Conservation (phyloP, 1,284 basidiomycete genomes). For the Malassezia vespertilionis region DNA sequence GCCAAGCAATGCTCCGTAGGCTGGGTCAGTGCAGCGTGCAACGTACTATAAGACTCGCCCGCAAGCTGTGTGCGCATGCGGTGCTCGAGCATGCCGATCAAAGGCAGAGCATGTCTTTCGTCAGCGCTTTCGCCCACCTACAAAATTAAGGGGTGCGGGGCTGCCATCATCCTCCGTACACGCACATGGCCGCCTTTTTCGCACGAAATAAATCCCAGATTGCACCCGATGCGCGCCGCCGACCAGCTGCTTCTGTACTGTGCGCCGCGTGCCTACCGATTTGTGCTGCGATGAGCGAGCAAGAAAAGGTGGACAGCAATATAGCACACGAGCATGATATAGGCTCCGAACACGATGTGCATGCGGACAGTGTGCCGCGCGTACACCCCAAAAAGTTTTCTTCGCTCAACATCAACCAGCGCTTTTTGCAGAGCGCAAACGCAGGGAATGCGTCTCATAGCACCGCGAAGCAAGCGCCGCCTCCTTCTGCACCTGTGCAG, state of each 20-base stretch:
- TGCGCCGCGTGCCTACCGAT: too few species aligned
- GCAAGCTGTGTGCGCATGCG: background rate
- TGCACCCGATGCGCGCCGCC: too few species aligned
- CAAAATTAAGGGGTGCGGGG: too few species aligned
- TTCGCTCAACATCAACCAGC: slow-evolving; percentile 42
- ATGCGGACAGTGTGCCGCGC: too few species aligned
- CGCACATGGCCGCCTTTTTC: too few species aligned
- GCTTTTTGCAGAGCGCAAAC: slow-evolving; percentile 40
- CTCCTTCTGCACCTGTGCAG: slow-evolving; percentile 2
- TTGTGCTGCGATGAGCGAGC: too few species aligned
- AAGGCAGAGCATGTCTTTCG: slow-evolving; percentile 12
- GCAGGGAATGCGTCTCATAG: slow-evolving; percentile 17
- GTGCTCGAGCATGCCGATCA: slow-evolving; percentile 8
- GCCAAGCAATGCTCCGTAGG: slow-evolving; percentile 6
- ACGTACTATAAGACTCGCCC: background rate
- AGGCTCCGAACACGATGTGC: too few species aligned
- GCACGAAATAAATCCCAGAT: too few species aligned
- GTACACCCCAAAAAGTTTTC: slow-evolving; percentile 36
- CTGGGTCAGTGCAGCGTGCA: background rate
- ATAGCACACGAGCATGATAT: too few species aligned
- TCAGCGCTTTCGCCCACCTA: background rate
- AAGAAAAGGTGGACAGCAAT: too few species aligned
- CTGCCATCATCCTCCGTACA: too few species aligned
- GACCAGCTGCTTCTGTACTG: too few species aligned
- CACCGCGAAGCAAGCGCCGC: slow-evolving; percentile 6